These are phyloP conservation scores for Boletus rubropictus DNA, from an alignment of 768 basidiomycete genomes.

Conservation along the genomic window DNA sequence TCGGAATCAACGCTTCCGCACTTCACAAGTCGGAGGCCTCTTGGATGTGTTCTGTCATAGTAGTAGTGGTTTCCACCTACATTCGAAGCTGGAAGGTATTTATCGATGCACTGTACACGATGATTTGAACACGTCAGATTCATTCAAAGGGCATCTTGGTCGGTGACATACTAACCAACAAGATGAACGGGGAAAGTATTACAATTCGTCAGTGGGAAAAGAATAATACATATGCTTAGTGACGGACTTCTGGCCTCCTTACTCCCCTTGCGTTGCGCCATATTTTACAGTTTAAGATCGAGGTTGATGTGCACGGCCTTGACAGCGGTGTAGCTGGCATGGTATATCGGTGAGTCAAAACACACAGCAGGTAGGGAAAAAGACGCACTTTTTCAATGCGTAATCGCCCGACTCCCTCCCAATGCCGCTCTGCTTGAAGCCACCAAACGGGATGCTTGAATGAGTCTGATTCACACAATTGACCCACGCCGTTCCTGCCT, in stretches of 20 bases:
- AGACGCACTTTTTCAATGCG: conserved; percentile 49
- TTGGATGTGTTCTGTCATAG: no score
- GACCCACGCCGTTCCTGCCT: conserved; percentile 80
- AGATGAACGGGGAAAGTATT: neutral
- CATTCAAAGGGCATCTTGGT: neutral
- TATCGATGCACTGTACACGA: no score
- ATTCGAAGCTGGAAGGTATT: no score
- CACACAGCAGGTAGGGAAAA: neutral
- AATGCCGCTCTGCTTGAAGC: conserved; percentile 79
- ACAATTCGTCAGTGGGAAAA: neutral
- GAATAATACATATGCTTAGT: neutral
- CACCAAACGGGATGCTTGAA: conserved; percentile 67
- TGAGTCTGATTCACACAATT: conserved; percentile 30
- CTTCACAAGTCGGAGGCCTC: neutral
- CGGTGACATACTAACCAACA: neutral
- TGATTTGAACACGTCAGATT: neutral
- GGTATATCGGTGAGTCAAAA: neutral
- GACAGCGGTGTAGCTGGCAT: conserved; percentile 18
- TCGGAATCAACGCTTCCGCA: neutral
- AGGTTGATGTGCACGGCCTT: conserved; percentile 46
- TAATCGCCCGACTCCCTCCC: conserved; percentile 80
- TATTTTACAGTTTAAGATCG: conserved; percentile 13
- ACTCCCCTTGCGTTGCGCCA: neutral
- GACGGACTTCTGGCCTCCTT: neutral
- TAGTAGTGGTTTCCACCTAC: neutral